Base-by-base conservation (phyloP, 192 early-diverging fungal species). In the Coemansia sp. region DNA sequence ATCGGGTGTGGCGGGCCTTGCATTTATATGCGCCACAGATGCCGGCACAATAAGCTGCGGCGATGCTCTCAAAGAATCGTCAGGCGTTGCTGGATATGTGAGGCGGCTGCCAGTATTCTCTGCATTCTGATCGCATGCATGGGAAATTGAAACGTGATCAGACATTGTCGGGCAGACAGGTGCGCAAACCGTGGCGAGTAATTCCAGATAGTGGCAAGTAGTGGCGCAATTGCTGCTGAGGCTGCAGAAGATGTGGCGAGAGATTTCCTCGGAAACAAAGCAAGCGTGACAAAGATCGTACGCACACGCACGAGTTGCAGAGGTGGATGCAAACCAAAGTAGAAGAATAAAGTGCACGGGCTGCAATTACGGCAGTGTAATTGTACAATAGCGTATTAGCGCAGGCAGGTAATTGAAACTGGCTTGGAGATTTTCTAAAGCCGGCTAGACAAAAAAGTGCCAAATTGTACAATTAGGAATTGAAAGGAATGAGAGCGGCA, bases 1-100 rank as follows among this genome's bases (percentile, higher is more conserved):
- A 49, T 32, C 37, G 35, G 45, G 19, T 41, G 60, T 12, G 47
- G 50, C 47, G 23, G 32, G 64, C 63, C 21, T 32, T 6, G n/a
- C 27, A 63, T 70, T 67, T 76, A 76, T 70, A 76, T 63, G 64
- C 73, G 73, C 73, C 73, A 75, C 73, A 69, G 35, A 25, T 24
- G 24, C 12, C 9, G 62, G 50, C 23, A 59, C 59, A 39, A 27
- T 23, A 17, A 57, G 62, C 54, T 60, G 57, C 27, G 73, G 73
- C 68, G 73, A 76, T 56, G 60, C 67, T 41, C 49, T 55, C 15
- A 45, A 50, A 9, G 67, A 59, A 17, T 25, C 48, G 25, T 63
- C 27, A n/a, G 64, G 52, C 35, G 63, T 71, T 32, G 58, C 52
- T 38, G 63, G 62, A 25, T 71, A 71, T 14, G 58, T 53, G 11